Conservation (phyloP, 768 basidiomycete species). For the Cantharellus anzutake region DNA sequence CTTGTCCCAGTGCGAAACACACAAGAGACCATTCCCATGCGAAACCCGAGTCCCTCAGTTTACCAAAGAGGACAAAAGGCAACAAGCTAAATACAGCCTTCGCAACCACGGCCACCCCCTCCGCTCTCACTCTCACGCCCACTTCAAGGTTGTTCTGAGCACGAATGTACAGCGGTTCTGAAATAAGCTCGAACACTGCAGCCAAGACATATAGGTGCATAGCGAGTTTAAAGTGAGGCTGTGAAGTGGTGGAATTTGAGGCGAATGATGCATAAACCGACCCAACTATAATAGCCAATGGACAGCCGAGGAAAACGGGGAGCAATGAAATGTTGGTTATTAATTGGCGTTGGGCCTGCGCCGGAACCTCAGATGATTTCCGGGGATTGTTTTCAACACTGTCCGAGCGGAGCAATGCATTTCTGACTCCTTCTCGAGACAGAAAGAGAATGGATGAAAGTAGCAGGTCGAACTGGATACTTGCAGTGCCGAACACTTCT, state of each 20-base stretch:
- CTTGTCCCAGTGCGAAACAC: constrained; percentile 76
- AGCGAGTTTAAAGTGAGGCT: constrained; percentile 44
- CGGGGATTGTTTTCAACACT: background rate
- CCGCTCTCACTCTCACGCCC: constrained; percentile 57
- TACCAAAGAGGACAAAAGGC: constrained; percentile 28
- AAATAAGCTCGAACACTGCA: constrained; percentile 55
- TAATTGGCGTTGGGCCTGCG: constrained; percentile 3
- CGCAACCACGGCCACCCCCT: constrained; percentile 59
- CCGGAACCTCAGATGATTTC: constrained; percentile 3
- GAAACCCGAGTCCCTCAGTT: constrained; percentile 5
- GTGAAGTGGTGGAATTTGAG: constrained; percentile 33
- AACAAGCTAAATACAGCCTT: constrained; percentile 60
- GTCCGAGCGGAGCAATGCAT: constrained; percentile 50
- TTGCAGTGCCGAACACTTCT: constrained; percentile 62
- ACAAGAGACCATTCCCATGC: constrained; percentile 34
- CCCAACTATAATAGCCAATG: constrained; percentile 35
- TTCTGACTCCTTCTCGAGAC: constrained; percentile 82
- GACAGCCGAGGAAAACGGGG: constrained; percentile 49
- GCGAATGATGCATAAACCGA: constrained; percentile 35
- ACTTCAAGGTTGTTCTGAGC: constrained; percentile 52
- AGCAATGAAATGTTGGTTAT: constrained; percentile 36
- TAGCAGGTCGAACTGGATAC: constrained; percentile 86
- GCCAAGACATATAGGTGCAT: constrained; percentile 54
- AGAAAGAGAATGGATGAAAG: constrained; percentile 82
- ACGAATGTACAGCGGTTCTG: constrained; percentile 68